A percentile compares a stretch with the other conserved stretches of the same genome.
Conservation (phyloP, 2,329 filamentous ascomycete genomes). For the Phyllosticta paracitricarpa region DNA sequence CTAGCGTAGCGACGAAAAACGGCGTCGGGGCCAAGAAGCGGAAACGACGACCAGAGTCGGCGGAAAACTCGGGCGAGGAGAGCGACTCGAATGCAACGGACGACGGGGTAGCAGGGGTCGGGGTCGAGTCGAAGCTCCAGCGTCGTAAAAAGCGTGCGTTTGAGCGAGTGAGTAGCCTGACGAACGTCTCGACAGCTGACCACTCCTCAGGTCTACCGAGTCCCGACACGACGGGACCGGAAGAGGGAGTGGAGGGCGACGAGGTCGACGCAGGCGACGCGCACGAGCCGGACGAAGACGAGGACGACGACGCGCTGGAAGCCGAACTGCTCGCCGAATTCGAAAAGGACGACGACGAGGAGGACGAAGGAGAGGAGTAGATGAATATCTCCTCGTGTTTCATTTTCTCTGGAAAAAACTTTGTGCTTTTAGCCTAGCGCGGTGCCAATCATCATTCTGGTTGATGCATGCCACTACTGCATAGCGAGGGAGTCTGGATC, state of each 20-base stretch:
- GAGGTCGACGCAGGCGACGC: slow-evolving; percentile 32
- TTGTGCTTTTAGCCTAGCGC: not conserved
- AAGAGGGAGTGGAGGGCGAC: slow-evolving; percentile 29
- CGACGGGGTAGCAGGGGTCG: slow-evolving; percentile 15
- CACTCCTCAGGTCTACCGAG: slow-evolving; percentile 31
- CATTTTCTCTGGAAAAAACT: not conserved
- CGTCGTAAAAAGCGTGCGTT: slow-evolving; percentile 39
- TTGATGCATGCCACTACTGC: not conserved
- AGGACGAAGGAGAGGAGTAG: slow-evolving; percentile 21
- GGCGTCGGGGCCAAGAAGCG: slow-evolving; percentile 25
- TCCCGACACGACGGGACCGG: slow-evolving; percentile 29
- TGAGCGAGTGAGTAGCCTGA: slow-evolving; percentile 36
- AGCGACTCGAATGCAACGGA: slow-evolving; percentile 25
- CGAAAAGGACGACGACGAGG: slow-evolving; percentile 22
- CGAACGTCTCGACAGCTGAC: slow-evolving; percentile 31
- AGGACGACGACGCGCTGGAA: slow-evolving; percentile 45
- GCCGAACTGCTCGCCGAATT: slow-evolving; percentile 35
- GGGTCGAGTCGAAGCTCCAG: slow-evolving; percentile 32
- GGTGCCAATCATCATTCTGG: not conserved
- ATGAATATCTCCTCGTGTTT: slow-evolving; percentile 10
- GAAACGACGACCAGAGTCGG: slow-evolving; percentile 23
- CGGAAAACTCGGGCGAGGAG: slow-evolving; percentile 29
- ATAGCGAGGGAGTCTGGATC: not conserved
- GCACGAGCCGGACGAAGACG: slow-evolving; percentile 26
- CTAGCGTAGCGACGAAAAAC: slow-evolving; percentile 26